These are phyloP conservation scores for Aspergillus sp. DNA, from an alignment of 2,329 filamentous ascomycete genomes.

Conservation along the genomic window DNA sequence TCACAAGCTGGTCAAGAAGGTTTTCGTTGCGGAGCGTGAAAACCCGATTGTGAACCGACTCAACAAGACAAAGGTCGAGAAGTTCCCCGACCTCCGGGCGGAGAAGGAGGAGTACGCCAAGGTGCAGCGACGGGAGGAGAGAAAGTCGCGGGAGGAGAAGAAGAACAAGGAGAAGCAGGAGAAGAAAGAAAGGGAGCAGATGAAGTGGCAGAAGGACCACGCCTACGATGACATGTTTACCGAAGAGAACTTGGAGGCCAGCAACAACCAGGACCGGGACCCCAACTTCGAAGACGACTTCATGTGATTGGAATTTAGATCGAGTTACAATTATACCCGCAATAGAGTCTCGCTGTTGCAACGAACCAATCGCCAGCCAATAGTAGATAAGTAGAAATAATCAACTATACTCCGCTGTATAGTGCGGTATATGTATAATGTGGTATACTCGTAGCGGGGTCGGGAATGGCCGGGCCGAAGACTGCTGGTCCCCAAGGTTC, in stretches of 20 bases:
- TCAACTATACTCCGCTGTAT: background rate
- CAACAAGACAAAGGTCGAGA: constrained; percentile 93
- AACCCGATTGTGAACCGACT: constrained; percentile 95
- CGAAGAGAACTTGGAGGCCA: constrained; percentile 73
- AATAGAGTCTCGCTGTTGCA: background rate
- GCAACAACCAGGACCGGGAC: constrained; percentile 82
- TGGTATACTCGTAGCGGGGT: no score
- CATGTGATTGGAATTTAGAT: constrained; percentile 62
- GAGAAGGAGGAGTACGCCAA: constrained; percentile 77
- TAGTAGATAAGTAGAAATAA: no score
- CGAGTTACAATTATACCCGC: background rate
- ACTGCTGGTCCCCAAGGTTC: background rate
- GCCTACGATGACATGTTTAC: constrained; percentile 91
- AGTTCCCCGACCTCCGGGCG: constrained; percentile 76
- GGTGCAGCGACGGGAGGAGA: constrained; percentile 69
- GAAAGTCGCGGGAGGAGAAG: constrained; percentile 42
- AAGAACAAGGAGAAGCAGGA: constrained; percentile 43
- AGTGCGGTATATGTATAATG: no score
- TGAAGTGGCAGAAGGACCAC: constrained; percentile 96
- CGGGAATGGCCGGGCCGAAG: background rate
- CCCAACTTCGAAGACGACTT: constrained; percentile 84
- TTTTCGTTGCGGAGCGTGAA: constrained; percentile 76
- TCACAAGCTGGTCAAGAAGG: constrained; percentile 74
- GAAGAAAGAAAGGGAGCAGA: constrained; percentile 75
- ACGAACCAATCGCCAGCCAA: background rate